Evolutionary conservation across 169 alveolate genomes (phyloP).

Genomic region (Cryptosporidium felis): DNA sequence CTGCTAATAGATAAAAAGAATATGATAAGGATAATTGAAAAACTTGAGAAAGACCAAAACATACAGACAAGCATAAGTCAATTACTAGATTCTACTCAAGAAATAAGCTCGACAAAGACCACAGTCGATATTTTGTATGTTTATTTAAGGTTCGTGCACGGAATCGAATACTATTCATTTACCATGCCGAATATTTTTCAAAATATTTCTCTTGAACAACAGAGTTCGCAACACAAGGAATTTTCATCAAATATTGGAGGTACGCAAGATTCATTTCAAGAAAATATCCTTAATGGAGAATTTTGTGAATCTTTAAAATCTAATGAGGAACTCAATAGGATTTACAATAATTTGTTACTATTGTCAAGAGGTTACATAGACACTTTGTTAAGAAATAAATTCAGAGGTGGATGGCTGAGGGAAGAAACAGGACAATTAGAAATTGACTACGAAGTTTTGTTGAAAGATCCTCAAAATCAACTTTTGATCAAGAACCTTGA

Average conservation of each 20-base stretch:
- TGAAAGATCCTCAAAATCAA: not conserved
- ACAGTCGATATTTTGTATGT: not conserved
- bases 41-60: conserved; percentile 24
- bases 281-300: too few species aligned
- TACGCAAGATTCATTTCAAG: not conserved
- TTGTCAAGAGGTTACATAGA: conserved; percentile 55
- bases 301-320: not conserved
- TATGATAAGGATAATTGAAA: conserved; percentile 36
- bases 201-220: not conserved
- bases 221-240: not conserved
- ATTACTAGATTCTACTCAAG: not conserved
- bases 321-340: not conserved
- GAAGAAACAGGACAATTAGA: not conserved
- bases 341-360: not conserved
- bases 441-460: not conserved
- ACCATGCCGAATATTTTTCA: not conserved
- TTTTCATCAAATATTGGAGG: not conserved
- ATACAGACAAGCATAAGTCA: not conserved
- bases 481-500: not conserved
- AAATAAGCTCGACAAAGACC: not conserved
- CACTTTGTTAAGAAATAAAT: not conserved
- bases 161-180: conserved; percentile 45
- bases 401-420: not conserved
- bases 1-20: conserved; percentile 5
- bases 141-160: conserved; percentile 53